Base-by-base conservation (phyloP, 108 stramenopile genomes). In the Parmales sp. region DNA sequence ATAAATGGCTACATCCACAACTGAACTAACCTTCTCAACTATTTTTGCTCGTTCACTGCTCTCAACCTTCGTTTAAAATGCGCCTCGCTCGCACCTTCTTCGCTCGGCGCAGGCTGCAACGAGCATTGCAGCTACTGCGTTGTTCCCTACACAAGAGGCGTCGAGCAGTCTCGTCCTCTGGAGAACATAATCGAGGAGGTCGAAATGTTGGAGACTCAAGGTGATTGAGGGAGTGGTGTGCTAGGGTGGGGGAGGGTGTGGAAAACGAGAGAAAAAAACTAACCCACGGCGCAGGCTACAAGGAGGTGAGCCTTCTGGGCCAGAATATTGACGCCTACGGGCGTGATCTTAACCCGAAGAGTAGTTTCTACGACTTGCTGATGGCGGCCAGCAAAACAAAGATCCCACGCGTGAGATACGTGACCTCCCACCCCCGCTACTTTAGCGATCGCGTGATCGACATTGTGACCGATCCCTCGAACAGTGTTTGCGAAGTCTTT, bases 251-350 rank as follows among this genome's bases (percentile, higher is more conserved):
- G n/a, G n/a, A n/a, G n/a, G n/a, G n/a, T n/a, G n/a, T n/a, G n/a
- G n/a, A n/a, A n/a, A n/a, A n/a, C n/a, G n/a, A n/a, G n/a, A n/a
- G n/a, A n/a, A n/a, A n/a, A n/a, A n/a, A n/a, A n/a, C n/a, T n/a
- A n/a, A n/a, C n/a, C n/a, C n/a, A n/a, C n/a, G n/a, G n/a, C 19
- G 38, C 37, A 2, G 91, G 90, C 8, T 90, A 86, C 70, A 85
- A 83, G 45, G 91, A 93, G 75, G 69, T 93, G 2, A 95, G 92
- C 6, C 80, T 95, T 36, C 77, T 95, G 45, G 94, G 94, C 1
- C 94, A 95, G 78, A 95, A 95, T 77, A 91, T 95, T 63, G 92
- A 95, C 71, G 92, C 94, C 19, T 95, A 90, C 45, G 94, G 94
- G 23, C 73, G 94, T 4, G 92, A 93, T 66, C 86, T 93, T 86